Base-by-base conservation (phyloP, 805 yeast genomes). In the Cyberlindnera mycetangii region DNA sequence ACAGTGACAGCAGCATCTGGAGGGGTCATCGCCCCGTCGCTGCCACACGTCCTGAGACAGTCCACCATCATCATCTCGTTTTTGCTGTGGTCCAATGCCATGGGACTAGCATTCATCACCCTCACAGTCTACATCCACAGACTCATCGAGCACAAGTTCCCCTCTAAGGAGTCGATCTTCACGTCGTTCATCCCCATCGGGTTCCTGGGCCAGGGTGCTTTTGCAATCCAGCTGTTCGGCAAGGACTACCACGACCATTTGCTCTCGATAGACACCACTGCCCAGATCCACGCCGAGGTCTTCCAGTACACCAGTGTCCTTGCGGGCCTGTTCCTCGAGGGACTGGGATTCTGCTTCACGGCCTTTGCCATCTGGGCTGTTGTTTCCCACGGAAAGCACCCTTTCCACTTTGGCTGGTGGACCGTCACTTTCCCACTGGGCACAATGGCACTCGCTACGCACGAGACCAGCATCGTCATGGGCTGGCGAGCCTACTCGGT, bases 351-450 rank as follows among this genome's bases (percentile, higher is more conserved):
- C 52, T 81, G 79, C 59, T 69, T 83, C 60, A 78, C 77, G 0
- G 56, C 72, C 15, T 55, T 74, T 9, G 74, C 80, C 1, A 32
- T 70, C 2, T 37, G 64, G 2, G 59, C 71, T 20, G 63, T 69
- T 2, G 9, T 64, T 1, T 52, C 56, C 17, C 56, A 59, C 27
- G 73, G 72, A 0, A 56, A 62, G 4, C 62, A 61, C 16, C 43
- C 51, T 25, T 81, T 79, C 66, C 67, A 70, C 22, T 70, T 71
- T 50, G 73, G 77, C 1, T 79, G 80, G 79, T 86, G 96, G 96
- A 81, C 89, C 15, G 76, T 85, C 70, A 85, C 96, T 51, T 89
- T 89, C 81, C 97, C 96, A 4, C 56, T 89, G 54, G 97, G 96
- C 2, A 87, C 95, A 0, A 80, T 86, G 83, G 70, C 83, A 0